These are phyloP conservation scores for Aureobasidium sp. DNA, from an alignment of 2,329 filamentous ascomycete species.

Conservation along the genomic window DNA sequence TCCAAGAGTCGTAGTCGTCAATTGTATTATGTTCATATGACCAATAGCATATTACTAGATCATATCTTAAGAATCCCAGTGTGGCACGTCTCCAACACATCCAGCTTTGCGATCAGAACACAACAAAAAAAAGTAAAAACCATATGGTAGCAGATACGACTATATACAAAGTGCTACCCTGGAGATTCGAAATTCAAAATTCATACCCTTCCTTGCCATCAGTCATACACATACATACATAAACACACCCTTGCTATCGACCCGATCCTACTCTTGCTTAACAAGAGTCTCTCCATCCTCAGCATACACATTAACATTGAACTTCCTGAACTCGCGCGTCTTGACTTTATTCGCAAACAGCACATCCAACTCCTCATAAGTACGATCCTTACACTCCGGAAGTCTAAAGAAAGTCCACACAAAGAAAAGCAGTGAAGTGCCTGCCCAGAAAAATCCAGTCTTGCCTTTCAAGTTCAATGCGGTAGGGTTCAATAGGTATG, in stretches of 20 bases:
- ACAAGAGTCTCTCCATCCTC: constrained; percentile 11
- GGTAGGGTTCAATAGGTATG: constrained; percentile 48
- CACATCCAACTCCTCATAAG: constrained; percentile 48
- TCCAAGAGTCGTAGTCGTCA: no score
- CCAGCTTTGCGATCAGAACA: no score
- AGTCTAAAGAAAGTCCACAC: constrained; percentile 43
- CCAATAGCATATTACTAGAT: no score
- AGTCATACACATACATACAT: background rate
- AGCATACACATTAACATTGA: constrained; percentile 12
- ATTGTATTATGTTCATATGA: no score
- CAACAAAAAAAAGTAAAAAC: no score
- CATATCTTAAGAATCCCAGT: no score
- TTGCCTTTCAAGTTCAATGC: constrained; percentile 44
- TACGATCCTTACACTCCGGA: constrained; percentile 45
- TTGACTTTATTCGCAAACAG: constrained; percentile 43
- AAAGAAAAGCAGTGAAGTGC: constrained; percentile 36
- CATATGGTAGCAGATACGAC: background rate
- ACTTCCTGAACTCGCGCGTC: constrained; percentile 36
- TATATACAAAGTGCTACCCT: background rate
- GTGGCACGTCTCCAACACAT: no score
- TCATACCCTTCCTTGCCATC: background rate
- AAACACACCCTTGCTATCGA: background rate
- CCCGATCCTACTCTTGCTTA: constrained; percentile 1
- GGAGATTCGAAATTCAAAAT: background rate
- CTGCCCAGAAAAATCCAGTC: constrained; percentile 48